Evolutionary conservation across 805 yeast species (phyloP).

Genomic region (Wickerhamomyces chaumierensis): DNA sequence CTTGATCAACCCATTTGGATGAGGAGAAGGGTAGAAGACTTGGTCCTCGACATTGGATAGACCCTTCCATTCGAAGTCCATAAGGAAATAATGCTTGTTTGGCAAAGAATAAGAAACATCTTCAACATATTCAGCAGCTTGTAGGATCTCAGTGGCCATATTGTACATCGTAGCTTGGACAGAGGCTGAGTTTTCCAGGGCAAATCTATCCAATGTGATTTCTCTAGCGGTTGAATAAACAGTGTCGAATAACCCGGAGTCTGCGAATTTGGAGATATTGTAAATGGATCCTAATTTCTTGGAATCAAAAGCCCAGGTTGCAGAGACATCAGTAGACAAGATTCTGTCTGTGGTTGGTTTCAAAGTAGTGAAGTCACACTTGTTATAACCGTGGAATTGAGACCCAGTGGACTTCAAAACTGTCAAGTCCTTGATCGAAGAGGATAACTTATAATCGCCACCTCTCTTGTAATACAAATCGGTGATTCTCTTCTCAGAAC

Average conservation of each 20-base stretch:
- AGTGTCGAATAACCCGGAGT: slow-evolving; percentile 51
- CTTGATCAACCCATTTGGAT: slow-evolving; percentile 88
- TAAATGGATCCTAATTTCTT: slow-evolving; percentile 38
- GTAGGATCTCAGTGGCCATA: slow-evolving; percentile 70
- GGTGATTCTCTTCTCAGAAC: slow-evolving; percentile 68
- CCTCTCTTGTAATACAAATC: slow-evolving; percentile 36
- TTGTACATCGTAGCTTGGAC: slow-evolving; percentile 96
- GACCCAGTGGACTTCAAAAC: slow-evolving; percentile 88
- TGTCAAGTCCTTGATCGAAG: slow-evolving; percentile 68
- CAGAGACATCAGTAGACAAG: slow-evolving; percentile 76
- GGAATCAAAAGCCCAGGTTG: slow-evolving; percentile 56
- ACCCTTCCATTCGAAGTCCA: slow-evolving; percentile 79
- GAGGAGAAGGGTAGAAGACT: slow-evolving; percentile 79
- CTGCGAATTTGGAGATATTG: slow-evolving; percentile 39
- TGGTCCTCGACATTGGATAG: slow-evolving; percentile 61
- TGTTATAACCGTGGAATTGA: slow-evolving; percentile 79
- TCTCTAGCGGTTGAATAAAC: slow-evolving; percentile 53
- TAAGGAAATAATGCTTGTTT: slow-evolving; percentile 82
- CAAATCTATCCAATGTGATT: slow-evolving; percentile 67
- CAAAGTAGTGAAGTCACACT: slow-evolving; percentile 83
- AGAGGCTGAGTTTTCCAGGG: slow-evolving; percentile 80
- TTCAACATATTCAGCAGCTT: slow-evolving; percentile 40
- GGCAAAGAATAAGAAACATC: slow-evolving; percentile 71
- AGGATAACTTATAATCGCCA: slow-evolving; percentile 47
- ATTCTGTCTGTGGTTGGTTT: slow-evolving; percentile 77